Conservation (phyloP, 768 basidiomycete genomes). For the Termitomyces sp. region DNA sequence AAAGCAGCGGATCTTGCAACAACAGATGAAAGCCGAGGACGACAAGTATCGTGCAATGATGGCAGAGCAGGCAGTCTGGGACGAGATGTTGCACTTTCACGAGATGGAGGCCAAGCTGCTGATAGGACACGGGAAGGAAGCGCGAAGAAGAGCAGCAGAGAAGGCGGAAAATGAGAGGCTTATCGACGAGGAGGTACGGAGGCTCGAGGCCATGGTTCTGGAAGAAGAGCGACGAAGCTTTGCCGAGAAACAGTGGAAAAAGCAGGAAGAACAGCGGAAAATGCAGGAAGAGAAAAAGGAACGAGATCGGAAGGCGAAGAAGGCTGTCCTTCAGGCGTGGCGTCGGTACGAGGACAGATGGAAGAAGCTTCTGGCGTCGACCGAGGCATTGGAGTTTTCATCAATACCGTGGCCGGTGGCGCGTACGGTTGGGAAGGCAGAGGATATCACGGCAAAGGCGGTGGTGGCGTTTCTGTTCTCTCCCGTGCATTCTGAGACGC, state of each 20-base stretch:
- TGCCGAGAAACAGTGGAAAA: constrained; percentile 41
- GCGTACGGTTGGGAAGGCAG: constrained; percentile 31
- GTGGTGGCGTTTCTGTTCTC: constrained; percentile 61
- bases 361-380: constrained; percentile 41
- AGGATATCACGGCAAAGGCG: constrained; percentile 49
- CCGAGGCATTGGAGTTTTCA: constrained; percentile 48
- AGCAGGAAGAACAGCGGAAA: constrained; percentile 17
- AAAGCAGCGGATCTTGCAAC: constrained; percentile 61
- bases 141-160: constrained; percentile 37
- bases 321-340: constrained; percentile 53
- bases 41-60: constrained; percentile 9
- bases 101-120: constrained; percentile 46
- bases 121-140: constrained; percentile 46
- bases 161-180: constrained; percentile 41
- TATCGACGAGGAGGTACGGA: constrained; percentile 48
- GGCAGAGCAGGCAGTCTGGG: constrained; percentile 36
- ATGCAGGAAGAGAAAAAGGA: constrained; percentile 22
- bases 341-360: constrained; percentile 59
- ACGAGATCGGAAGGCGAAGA: constrained; percentile 38
- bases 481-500: constrained; percentile 51
- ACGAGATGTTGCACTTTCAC: constrained; percentile 47
- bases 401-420: constrained; percentile 70
- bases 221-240: constrained; percentile 43
- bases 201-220: constrained; percentile 47
- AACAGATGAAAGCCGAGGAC: constrained; percentile 33